phyloP scores from a whole-genome alignment of 768 basidiomycete genomes.

The Leccinum imitatum region DNA sequence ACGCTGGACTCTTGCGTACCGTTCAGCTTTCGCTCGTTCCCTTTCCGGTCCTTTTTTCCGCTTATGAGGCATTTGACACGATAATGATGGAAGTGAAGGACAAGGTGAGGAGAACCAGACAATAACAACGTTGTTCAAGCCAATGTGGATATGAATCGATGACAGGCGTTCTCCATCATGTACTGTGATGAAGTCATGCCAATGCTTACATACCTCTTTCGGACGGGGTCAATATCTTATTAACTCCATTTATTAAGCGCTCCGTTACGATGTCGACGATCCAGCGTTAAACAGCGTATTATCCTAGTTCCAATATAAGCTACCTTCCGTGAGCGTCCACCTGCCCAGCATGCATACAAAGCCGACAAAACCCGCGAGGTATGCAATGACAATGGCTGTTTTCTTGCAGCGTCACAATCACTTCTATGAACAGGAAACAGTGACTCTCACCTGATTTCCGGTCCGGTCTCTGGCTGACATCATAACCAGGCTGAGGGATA shows the following conservation, averaged over 20 bases:
- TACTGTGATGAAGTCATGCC: slow-evolving; percentile 13
- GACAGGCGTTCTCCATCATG: not conserved
- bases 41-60: slow-evolving; percentile 53
- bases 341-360: slow-evolving; percentile 54
- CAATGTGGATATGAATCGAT: not conserved
- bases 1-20: slow-evolving; percentile 34
- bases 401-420: slow-evolving; percentile 13
- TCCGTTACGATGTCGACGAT: slow-evolving; percentile 1
- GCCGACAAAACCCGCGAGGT: slow-evolving; percentile 57
- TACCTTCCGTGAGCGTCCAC: slow-evolving; percentile 45
- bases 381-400: slow-evolving; percentile 53
- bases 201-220: slow-evolving; percentile 9
- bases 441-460: slow-evolving; percentile 49
- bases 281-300: slow-evolving; percentile 11
- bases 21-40: slow-evolving; percentile 41
- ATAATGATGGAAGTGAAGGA: slow-evolving; percentile 20
- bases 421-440: slow-evolving; percentile 11
- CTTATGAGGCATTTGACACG: slow-evolving; percentile 62
- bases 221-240: not conserved
- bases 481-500: slow-evolving; percentile 64
- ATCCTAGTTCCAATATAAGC: slow-evolving; percentile 43
- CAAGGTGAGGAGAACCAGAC: slow-evolving; percentile 1
- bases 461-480: slow-evolving; percentile 52
- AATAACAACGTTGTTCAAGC: slow-evolving; percentile 16
- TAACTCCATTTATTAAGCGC: slow-evolving; percentile 4